These are phyloP conservation scores for Colletotrichum scovillei DNA, from an alignment of 2,329 filamentous ascomycete genomes.

Conservation along the genomic window DNA sequence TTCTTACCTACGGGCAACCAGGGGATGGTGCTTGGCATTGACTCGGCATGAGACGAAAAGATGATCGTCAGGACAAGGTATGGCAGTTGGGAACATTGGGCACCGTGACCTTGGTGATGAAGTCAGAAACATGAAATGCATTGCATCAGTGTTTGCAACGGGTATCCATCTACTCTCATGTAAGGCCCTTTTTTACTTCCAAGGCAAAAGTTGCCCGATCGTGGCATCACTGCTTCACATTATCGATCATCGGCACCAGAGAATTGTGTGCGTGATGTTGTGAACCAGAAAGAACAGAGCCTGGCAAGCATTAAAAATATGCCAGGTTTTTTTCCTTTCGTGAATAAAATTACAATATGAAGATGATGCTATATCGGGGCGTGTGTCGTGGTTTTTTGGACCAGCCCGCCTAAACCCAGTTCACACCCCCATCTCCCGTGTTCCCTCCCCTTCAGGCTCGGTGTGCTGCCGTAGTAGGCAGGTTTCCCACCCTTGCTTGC, in stretches of 20 bases:
- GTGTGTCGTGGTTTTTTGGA: not conserved
- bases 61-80: not conserved
- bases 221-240: not conserved
- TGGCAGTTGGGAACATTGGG: not conserved
- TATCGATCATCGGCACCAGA: not conserved
- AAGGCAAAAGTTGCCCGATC: not conserved
- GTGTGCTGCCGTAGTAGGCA: not conserved
- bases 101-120: not conserved
- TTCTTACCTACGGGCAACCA: not conserved
- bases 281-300: not conserved
- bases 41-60: not conserved
- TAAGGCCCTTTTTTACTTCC: not conserved
- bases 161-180: not conserved
- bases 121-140: not conserved
- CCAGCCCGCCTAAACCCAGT: not conserved
- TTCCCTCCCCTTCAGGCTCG: not conserved
- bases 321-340: not conserved
- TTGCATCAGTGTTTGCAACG: not conserved
- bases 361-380: conserved; percentile 5
- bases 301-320: not conserved
- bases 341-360: conserved; percentile 35
- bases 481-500: not conserved
- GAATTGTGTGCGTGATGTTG: not conserved
- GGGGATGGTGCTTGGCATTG: conserved; percentile 1
- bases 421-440: conserved; percentile 2